Percentiles rank a stretch among this genome's conserved stretches.
Evolutionary conservation across 208 protist species (phyloP).

Genomic region (Trypanosoma mega): DNA sequence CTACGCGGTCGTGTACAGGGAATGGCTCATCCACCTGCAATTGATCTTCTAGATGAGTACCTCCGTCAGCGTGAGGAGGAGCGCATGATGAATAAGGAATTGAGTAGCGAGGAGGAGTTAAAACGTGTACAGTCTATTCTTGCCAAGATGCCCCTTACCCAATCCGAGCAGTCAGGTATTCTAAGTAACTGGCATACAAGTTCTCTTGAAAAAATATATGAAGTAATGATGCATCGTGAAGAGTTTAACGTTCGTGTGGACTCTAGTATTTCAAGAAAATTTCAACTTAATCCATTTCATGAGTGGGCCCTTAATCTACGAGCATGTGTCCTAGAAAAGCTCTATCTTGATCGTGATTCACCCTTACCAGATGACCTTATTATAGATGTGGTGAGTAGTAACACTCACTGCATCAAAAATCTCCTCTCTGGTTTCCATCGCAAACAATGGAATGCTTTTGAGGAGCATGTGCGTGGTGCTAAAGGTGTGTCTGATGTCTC

Average conservation of each 20-base stretch:
- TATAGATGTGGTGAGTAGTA: conserved; percentile 88
- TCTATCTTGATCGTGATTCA: conserved; percentile 53
- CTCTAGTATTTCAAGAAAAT: conserved; percentile 73
- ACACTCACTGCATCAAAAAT: conserved; percentile 92
- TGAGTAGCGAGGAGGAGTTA: conserved; percentile 43
- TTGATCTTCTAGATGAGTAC: conserved; percentile 80
- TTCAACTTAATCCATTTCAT: conserved; percentile 81
- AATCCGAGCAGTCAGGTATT: conserved; percentile 65
- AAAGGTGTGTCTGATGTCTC: conserved; percentile 38
- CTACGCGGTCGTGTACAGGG: conserved; percentile 77
- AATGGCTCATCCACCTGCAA: conserved; percentile 80
- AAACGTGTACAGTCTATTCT: conserved; percentile 51
- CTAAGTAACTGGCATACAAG: conserved; percentile 62
- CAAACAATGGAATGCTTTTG: conserved; percentile 62
- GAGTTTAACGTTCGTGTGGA: conserved; percentile 89
- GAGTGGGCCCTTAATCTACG: conserved; percentile 87
- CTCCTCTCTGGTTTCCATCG: conserved; percentile 78
- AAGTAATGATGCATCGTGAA: conserved; percentile 91
- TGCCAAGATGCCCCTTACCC: conserved; percentile 56
- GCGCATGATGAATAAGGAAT: conserved; percentile 20
- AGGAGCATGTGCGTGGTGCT: conserved; percentile 42
- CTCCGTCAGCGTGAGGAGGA: conserved; percentile 60
- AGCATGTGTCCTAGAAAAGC: conserved; percentile 61
- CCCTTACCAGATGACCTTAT: conserved; percentile 62
- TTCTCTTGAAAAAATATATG: conserved; percentile 74